Conservation (phyloP, 2,329 filamentous ascomycete species). For the Colletotrichum graminicola region DNA sequence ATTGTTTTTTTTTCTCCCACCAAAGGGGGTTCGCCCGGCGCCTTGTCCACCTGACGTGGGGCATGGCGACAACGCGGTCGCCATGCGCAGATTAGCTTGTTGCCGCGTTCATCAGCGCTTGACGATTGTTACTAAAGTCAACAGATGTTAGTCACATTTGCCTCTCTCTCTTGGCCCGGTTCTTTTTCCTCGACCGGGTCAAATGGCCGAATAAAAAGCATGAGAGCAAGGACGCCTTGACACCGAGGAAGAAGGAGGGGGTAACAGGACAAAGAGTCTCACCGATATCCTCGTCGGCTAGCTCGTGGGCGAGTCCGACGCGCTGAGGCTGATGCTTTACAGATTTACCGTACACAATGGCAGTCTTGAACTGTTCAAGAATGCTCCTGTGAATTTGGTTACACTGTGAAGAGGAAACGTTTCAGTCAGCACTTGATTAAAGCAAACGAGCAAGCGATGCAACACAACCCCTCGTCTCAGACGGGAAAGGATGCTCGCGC, state of each 20-base stretch:
- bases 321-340: slow-evolving; percentile 99
- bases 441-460: background rate
- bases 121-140: slow-evolving; percentile 65
- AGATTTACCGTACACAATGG: slow-evolving; percentile 96
- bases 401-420: slow-evolving; percentile 73
- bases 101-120: slow-evolving; percentile 67
- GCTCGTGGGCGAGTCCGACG: slow-evolving; percentile 89
- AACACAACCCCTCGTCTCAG: slow-evolving; percentile 10
- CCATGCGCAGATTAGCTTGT: slow-evolving; percentile 23
- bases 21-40: background rate
- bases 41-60: slow-evolving; percentile 16
- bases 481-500: slow-evolving; percentile 11
- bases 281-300: slow-evolving; percentile 98
- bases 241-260: background rate
- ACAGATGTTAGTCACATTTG: slow-evolving; percentile 45
- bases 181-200: background rate
- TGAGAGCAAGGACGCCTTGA: background rate
- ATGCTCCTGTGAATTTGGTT: slow-evolving; percentile 98
- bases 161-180: background rate
- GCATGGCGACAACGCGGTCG: slow-evolving; percentile 23
- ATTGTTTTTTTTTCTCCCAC: background rate
- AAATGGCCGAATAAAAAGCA: background rate
- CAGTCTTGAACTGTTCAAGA: slow-evolving; percentile 93
- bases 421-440: slow-evolving; percentile 48
- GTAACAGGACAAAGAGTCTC: slow-evolving; percentile 55